Percentiles rank a stretch among this genome's conserved stretches.
Conservation (phyloP, 331 rosid genomes). For the Arachis monticola region DNA sequence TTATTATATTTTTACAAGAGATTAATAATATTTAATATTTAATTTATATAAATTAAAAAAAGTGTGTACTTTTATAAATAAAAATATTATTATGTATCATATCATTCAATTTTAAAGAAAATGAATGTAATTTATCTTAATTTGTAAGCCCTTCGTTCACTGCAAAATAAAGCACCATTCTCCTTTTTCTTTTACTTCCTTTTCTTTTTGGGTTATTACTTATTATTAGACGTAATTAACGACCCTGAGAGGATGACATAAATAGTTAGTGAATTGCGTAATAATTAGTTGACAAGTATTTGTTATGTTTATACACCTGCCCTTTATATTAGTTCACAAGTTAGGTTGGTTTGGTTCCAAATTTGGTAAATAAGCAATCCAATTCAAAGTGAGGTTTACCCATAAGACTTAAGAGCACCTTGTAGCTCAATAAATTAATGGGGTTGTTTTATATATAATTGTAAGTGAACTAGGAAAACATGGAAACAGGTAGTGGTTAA, state of each 20-base stretch:
- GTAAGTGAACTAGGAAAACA: conserved; percentile 4
- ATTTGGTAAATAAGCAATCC: conserved; percentile 39
- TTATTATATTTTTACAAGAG: too few species aligned
- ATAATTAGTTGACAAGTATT: conserved; percentile 5
- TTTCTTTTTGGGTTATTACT: not conserved
- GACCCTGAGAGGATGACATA: not conserved
- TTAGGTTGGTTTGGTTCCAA: conserved; percentile 51
- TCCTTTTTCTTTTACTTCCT: not conserved
- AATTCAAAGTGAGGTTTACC: conserved; percentile 21
- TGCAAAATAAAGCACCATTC: not conserved
- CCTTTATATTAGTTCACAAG: conserved; percentile 37
- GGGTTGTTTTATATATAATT: not conserved
- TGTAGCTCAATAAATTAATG: conserved; percentile 20
- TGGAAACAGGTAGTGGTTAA: not conserved
- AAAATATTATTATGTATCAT: too few species aligned
- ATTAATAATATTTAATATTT: too few species aligned
- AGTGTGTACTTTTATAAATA: too few species aligned
- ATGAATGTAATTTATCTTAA: too few species aligned
- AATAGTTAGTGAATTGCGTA: conserved; percentile 17
- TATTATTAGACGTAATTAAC: not conserved
- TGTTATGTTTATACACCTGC: conserved; percentile 30
- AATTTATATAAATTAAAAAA: too few species aligned
- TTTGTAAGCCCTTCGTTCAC: not conserved
- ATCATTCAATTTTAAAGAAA: too few species aligned
- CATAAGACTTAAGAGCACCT: not conserved